Percentiles rank a stretch among this genome's conserved stretches.
These are phyloP conservation scores for Paraconiothyrium sp. DNA, from an alignment of 2,329 filamentous ascomycete genomes.

Conservation along the genomic window DNA sequence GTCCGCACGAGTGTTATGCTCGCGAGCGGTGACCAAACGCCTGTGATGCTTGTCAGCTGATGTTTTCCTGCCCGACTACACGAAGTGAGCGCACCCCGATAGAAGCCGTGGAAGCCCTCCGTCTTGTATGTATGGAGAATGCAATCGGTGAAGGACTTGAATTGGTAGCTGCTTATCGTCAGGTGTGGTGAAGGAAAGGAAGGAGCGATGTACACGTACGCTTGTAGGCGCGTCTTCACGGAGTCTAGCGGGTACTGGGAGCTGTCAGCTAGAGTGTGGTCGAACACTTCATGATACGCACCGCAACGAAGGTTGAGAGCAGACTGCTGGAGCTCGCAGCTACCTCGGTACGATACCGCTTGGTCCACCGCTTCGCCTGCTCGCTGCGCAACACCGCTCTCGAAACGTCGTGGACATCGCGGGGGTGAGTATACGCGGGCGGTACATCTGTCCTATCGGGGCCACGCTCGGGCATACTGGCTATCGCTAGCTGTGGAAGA, in stretches of 20 bases:
- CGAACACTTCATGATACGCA: constrained; percentile 42
- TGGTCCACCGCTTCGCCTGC: constrained; percentile 67
- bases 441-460: constrained; percentile 33
- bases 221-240: constrained; percentile 90
- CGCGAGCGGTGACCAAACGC: constrained; percentile 81
- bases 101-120: constrained; percentile 61
- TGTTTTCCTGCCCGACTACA: constrained; percentile 16
- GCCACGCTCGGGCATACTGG: constrained; percentile 54
- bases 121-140: constrained; percentile 75
- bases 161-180: constrained; percentile 66
- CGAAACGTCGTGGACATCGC: constrained; percentile 51
- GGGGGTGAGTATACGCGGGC: constrained; percentile 41
- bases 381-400: constrained; percentile 49
- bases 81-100: constrained; percentile 58
- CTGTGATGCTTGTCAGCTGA: constrained; percentile 45
- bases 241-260: constrained; percentile 81
- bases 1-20: constrained; percentile 81
- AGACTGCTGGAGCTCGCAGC: constrained; percentile 80
- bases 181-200: constrained; percentile 21
- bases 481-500: constrained; percentile 61
- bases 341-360: constrained; percentile 82
- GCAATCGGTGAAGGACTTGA: constrained; percentile 77
- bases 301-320: constrained; percentile 78
- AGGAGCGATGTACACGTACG: constrained; percentile 48
- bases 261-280: constrained; percentile 29